These are phyloP conservation scores for Dipteronia dyeriana DNA, from an alignment of 345 rosid genomes.

Conservation along the genomic window DNA sequence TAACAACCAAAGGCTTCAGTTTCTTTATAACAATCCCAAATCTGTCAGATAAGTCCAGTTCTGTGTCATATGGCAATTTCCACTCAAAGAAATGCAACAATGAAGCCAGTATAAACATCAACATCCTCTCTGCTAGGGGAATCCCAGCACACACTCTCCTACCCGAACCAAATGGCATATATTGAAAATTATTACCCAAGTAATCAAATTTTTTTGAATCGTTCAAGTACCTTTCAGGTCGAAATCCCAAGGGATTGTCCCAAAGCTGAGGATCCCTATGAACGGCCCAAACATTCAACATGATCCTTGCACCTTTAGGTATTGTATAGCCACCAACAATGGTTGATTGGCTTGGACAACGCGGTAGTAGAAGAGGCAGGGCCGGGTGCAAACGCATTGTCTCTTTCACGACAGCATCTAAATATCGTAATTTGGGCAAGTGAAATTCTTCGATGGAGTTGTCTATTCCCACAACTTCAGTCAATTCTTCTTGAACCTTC, in stretches of 20 bases:
- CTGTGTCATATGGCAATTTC: constrained; percentile 24
- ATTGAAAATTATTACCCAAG: constrained; percentile 30
- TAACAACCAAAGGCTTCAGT: constrained; percentile 11
- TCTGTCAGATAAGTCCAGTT: constrained; percentile 15
- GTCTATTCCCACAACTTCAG: constrained; percentile 24
- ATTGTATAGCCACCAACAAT: constrained; percentile 29
- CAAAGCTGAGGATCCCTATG: constrained; percentile 43
- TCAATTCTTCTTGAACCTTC: constrained; percentile 24
- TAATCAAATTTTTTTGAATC: constrained; percentile 20
- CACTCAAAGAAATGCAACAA: constrained; percentile 40
- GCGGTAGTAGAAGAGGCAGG: constrained; percentile 26
- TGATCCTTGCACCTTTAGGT: constrained; percentile 31
- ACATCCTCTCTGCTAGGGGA: constrained; percentile 39
- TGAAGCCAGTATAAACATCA: constrained; percentile 28
- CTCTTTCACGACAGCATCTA: constrained; percentile 35
- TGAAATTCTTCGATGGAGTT: constrained; percentile 30
- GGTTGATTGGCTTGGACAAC: constrained; percentile 13
- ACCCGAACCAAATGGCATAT: constrained; percentile 49
- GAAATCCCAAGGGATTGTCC: constrained; percentile 32
- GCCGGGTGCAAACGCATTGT: constrained; percentile 39
- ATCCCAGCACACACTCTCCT: constrained; percentile 44
- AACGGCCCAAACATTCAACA: constrained; percentile 33
- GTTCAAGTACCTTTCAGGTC: constrained; percentile 37
- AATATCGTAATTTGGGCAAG: constrained; percentile 23
- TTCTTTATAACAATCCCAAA: constrained; percentile 25